phyloP scores from a whole-genome alignment of 1,139 yeast genomes.

The Diutina ranongensis region DNA sequence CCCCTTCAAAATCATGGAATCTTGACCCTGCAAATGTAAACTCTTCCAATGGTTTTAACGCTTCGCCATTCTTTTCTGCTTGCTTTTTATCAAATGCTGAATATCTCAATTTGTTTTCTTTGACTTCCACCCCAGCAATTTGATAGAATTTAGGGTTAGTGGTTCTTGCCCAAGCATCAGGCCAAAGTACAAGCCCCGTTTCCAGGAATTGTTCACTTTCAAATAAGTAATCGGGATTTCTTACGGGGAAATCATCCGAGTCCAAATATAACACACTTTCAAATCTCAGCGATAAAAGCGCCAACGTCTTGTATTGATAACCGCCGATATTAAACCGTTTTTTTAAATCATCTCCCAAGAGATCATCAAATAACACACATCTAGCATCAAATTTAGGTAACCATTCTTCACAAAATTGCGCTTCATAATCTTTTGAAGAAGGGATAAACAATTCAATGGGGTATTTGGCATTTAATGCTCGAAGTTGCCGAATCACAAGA shows the following conservation, averaged over 20 bases:
- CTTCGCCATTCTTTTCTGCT: conserved; percentile 14
- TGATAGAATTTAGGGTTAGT: conserved; percentile 36
- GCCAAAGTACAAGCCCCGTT: conserved; percentile 39
- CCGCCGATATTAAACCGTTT: conserved; percentile 33
- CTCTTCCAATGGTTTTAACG: conserved; percentile 18
- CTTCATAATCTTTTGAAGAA: conserved; percentile 34
- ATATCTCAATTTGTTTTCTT: conserved; percentile 25
- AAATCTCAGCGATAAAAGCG: conserved; percentile 46
- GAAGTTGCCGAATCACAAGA: conserved; percentile 30
- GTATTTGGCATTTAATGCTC: conserved; percentile 26
- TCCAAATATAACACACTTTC: conserved; percentile 52
- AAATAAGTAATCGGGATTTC: conserved; percentile 38
- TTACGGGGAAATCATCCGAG: conserved; percentile 55
- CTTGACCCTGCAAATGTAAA: conserved; percentile 24
- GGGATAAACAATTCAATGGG: conserved; percentile 45
- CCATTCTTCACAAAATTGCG: conserved; percentile 38
- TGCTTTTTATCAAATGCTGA: conserved; percentile 16
- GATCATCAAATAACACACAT: conserved; percentile 38
- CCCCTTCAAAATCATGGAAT: conserved; percentile 16
- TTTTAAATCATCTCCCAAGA: conserved; percentile 18
- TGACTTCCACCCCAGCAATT: conserved; percentile 29
- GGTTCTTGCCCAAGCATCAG: conserved; percentile 40
- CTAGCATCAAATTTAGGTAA: conserved; percentile 41
- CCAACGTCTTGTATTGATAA: conserved; percentile 49
- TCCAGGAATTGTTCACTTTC: conserved; percentile 26